Base-by-base conservation (phyloP, 1,284 basidiomycete species). In the Cystobasidium pallidum region DNA sequence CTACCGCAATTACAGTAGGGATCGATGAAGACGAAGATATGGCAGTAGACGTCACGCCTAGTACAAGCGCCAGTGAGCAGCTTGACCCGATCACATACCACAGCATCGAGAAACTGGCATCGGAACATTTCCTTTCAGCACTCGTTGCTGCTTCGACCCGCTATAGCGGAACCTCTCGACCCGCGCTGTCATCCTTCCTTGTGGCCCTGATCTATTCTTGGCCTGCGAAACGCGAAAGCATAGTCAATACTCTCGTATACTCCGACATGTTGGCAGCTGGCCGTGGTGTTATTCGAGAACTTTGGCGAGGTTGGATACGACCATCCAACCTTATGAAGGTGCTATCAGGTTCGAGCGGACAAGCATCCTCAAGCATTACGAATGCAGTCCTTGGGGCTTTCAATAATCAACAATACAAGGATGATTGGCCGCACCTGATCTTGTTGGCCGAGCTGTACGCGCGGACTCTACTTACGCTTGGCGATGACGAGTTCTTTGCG, bases 401-500 rank as follows among this genome's bases (percentile, higher is more conserved):
- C 43, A 73, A 63, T 57, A 83, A 79, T 59, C 68, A 70, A 0
- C 74, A 66, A 34, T 70, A 73, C 7, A 82, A 80, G 28, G 34
- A 63, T 2, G 78, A 79, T 39, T 83, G 82, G 82, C 76, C 88
- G 0, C 84, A 90, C 1, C 82, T 99, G 1, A 82, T 98, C 2
- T 85, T 97, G 61, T 85, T 97, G 2, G 86, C 87, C 7, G 90
- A 94, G 70, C 81, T 97, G 21, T 95, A 97, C 80, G 87, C 88
- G 1, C 90, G 95, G 75, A 87, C 89, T 13, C 86, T 99, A 21
- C 84, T 94, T 47, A 92, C 94, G 0, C 91, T 99, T 84, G 92
- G 92, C 1, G 96, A 99, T 77, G 95, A 98, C 80, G 95, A 99
- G 80, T 98, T 99, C 82, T 94, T 94, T 79, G 86, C 78, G 11